These are phyloP conservation scores for Penicillium cataractarum DNA, from an alignment of 495 filamentous ascomycete species.

Conservation along the genomic window DNA sequence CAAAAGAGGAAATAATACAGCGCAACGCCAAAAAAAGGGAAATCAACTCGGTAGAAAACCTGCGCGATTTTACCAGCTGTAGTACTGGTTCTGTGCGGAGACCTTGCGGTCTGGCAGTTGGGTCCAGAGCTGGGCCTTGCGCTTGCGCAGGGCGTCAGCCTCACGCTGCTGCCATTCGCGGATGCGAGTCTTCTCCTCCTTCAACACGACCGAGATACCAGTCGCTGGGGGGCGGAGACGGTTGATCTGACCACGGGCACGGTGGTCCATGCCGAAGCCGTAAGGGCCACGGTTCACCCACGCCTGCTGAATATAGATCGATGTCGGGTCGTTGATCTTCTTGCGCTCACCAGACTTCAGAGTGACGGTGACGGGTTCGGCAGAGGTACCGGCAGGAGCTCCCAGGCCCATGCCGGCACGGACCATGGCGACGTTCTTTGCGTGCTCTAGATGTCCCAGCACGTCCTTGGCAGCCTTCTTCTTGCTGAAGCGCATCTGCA, in stretches of 20 bases:
- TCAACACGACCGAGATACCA: constrained; percentile 79
- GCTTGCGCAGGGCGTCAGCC: constrained; percentile 68
- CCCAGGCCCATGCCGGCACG: constrained; percentile 81
- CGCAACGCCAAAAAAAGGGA: constrained; percentile 28
- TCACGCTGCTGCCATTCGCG: constrained; percentile 75
- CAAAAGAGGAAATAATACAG: constrained; percentile 33
- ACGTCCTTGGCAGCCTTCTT: constrained; percentile 91
- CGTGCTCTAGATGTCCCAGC: constrained; percentile 71
- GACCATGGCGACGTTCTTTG: constrained; percentile 76
- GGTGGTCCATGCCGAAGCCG: constrained; percentile 57
- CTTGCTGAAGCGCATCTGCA: constrained; percentile 93
- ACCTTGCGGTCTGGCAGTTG: constrained; percentile 73
- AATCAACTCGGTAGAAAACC: constrained; percentile 8
- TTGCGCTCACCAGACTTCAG: constrained; percentile 54
- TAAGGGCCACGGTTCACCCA: constrained; percentile 84
- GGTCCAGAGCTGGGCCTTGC: constrained; percentile 76
- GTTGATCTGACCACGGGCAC: constrained; percentile 69
- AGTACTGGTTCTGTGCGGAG: constrained; percentile 76
- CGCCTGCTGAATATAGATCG: constrained; percentile 84
- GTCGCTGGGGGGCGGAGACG: constrained; percentile 67
- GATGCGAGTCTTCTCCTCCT: constrained; percentile 89
- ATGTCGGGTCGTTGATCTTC: constrained; percentile 66
- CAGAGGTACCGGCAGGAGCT: constrained; percentile 22
- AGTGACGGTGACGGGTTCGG: constrained; percentile 40
- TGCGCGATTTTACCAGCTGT: constrained; percentile 72